phyloP scores from a whole-genome alignment of 805 yeast species.

The Ogataea glucozyma region DNA sequence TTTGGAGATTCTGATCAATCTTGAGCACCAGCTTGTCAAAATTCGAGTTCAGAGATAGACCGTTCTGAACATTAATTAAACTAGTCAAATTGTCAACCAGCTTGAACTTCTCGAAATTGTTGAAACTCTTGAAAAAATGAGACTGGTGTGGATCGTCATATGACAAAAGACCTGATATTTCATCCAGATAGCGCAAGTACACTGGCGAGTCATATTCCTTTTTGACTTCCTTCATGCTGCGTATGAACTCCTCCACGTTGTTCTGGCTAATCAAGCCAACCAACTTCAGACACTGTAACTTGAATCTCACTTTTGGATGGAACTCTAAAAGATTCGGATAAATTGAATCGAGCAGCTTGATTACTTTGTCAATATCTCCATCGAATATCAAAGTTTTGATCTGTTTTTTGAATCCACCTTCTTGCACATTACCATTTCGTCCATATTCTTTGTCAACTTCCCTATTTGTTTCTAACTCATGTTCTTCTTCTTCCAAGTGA shows the following conservation, averaged over 20 bases:
- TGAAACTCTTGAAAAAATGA: constrained; percentile 39
- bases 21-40: constrained; percentile 25
- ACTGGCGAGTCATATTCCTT: constrained; percentile 32
- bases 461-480: constrained; percentile 31
- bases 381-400: constrained; percentile 43
- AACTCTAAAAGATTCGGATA: constrained; percentile 41
- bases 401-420: constrained; percentile 37
- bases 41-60: constrained; percentile 20
- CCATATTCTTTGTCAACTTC: constrained; percentile 17
- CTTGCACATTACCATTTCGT: constrained; percentile 37
- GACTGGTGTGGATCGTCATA: constrained; percentile 47
- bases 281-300: constrained; percentile 45
- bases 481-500: constrained; percentile 31
- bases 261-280: constrained; percentile 37
- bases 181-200: constrained; percentile 41
- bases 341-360: constrained; percentile 38
- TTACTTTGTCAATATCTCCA: constrained; percentile 47
- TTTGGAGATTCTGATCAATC: constrained; percentile 24
- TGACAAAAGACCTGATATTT: constrained; percentile 53
- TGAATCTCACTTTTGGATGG: constrained; percentile 39
- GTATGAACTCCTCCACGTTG: constrained; percentile 37
- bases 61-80: constrained; percentile 28
- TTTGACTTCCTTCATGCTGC: constrained; percentile 42
- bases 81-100: constrained; percentile 45
- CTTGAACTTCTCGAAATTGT: constrained; percentile 38